These are phyloP conservation scores for Micractinium conductrix DNA, from an alignment of 139 green algal genomes.

Conservation along the genomic window DNA sequence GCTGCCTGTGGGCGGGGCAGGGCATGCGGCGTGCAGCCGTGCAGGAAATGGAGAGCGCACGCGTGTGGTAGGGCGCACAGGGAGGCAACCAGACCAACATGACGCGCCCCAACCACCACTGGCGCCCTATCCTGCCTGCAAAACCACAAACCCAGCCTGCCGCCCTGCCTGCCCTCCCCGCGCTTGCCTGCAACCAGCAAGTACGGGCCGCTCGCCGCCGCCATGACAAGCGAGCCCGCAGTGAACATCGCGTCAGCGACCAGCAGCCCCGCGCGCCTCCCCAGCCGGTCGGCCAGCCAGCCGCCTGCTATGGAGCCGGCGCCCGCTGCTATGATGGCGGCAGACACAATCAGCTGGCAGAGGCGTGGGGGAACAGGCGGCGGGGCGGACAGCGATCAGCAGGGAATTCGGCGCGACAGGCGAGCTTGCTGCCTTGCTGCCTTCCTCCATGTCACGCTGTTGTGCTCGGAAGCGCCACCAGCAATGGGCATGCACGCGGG, in stretches of 20 bases:
- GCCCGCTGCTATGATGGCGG: constrained; percentile 57
- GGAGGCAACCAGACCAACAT: too few species aligned
- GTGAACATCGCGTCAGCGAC: constrained; percentile 61
- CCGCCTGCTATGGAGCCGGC: constrained; percentile 60
- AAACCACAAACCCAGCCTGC: too few species aligned
- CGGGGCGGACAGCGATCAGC: too few species aligned
- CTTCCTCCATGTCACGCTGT: too few species aligned
- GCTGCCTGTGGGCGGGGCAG: not conserved
- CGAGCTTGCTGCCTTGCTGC: too few species aligned
- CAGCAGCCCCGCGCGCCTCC: constrained; percentile 48
- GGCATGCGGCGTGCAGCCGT: not conserved
- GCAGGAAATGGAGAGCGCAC: not conserved
- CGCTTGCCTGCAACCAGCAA: constrained; percentile 50
- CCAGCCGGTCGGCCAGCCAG: constrained; percentile 54
- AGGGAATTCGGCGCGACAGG: too few species aligned
- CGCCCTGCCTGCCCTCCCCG: too few species aligned
- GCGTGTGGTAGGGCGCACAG: not conserved
- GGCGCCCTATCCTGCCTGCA: too few species aligned
- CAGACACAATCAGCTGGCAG: constrained; percentile 57
- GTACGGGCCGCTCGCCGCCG: constrained; percentile 12
- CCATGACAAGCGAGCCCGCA: constrained; percentile 54
- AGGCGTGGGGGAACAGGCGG: too few species aligned
- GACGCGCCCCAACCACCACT: too few species aligned
- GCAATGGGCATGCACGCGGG: too few species aligned
- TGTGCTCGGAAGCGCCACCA: too few species aligned